These are phyloP conservation scores for Podospora conica DNA, from an alignment of 495 filamentous ascomycete species.

Conservation along the genomic window DNA sequence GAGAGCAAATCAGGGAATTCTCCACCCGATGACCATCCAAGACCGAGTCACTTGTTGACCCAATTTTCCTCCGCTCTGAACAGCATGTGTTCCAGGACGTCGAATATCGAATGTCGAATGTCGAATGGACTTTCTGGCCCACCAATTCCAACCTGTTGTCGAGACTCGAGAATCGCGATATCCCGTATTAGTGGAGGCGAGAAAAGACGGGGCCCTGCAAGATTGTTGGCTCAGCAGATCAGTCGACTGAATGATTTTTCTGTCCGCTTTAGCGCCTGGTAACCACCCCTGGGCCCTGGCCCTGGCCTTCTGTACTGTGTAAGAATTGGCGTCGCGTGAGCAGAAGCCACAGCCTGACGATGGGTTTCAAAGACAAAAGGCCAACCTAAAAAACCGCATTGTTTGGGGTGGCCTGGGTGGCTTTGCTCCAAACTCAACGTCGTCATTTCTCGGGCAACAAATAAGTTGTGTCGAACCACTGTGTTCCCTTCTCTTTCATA, in stretches of 20 bases:
- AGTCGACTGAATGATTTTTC: constrained; percentile 8
- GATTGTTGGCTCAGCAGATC: constrained; percentile 19
- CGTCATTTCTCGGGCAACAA: constrained; percentile 1
- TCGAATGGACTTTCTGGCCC: no score
- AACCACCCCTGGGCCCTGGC: constrained; percentile 10
- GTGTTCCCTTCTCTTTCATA: constrained; percentile 3
- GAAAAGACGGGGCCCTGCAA: constrained; percentile 16
- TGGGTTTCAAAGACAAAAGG: constrained; percentile 19
- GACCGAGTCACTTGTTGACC: neutral
- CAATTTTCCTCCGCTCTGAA: neutral
- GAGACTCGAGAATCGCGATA: neutral
- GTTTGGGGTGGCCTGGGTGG: constrained; percentile 5
- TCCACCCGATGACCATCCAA: neutral
- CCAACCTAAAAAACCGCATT: constrained; percentile 11
- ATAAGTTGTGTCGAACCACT: neutral
- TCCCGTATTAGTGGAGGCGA: constrained; percentile 3
- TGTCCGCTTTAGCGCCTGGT: constrained; percentile 23
- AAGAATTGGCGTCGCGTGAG: constrained; percentile 25
- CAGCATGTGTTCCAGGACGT: neutral
- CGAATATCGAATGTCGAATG: neutral
- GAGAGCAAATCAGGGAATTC: neutral
- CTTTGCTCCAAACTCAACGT: constrained; percentile 1
- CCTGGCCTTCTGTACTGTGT: no score
- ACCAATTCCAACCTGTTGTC: no score
- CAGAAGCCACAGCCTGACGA: constrained; percentile 18